Evolutionary conservation across 768 basidiomycete genomes (phyloP).

Genomic region (Boletus eberwhitei): DNA sequence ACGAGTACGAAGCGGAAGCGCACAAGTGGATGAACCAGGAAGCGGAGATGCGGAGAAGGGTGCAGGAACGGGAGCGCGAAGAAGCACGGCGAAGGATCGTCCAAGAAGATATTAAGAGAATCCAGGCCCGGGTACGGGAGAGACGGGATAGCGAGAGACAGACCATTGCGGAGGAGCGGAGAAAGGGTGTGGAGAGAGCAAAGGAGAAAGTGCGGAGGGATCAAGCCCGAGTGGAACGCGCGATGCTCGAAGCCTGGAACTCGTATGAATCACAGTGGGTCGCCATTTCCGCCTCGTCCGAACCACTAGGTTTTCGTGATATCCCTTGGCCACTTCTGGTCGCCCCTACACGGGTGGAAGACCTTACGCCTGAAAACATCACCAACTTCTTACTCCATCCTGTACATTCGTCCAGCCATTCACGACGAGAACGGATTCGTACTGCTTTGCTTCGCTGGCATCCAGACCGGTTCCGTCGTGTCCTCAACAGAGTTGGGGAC

Average conservation of each 20-base stretch:
- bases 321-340: constrained; percentile 70
- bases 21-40: constrained; percentile 53
- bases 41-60: constrained; percentile 42
- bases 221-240: constrained; percentile 41
- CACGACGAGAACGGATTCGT: constrained; percentile 64
- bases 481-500: constrained; percentile 50
- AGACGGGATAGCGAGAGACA: constrained; percentile 49
- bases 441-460: constrained; percentile 74
- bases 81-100: constrained; percentile 43
- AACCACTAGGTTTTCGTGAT: constrained; percentile 51
- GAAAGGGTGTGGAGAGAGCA: constrained; percentile 30
- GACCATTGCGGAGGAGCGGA: constrained; percentile 47
- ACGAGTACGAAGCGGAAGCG: constrained; percentile 49
- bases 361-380: constrained; percentile 55
- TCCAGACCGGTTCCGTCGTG: constrained; percentile 68
- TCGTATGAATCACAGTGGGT: constrained; percentile 66
- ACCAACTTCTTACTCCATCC: constrained; percentile 60
- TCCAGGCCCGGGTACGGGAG: constrained; percentile 50
- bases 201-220: constrained; percentile 45
- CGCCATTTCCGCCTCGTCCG: constrained; percentile 43
- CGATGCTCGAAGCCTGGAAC: constrained; percentile 54
- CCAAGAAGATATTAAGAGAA: constrained; percentile 53
- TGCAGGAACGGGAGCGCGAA: constrained; percentile 43
- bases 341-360: constrained; percentile 41
- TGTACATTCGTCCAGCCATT: constrained; percentile 54